A percentile compares a stretch with the other conserved stretches of the same genome.
Evolutionary conservation across 2,329 filamentous ascomycete genomes (phyloP).

Genomic region (Coccinonectria pachysandricola): DNA sequence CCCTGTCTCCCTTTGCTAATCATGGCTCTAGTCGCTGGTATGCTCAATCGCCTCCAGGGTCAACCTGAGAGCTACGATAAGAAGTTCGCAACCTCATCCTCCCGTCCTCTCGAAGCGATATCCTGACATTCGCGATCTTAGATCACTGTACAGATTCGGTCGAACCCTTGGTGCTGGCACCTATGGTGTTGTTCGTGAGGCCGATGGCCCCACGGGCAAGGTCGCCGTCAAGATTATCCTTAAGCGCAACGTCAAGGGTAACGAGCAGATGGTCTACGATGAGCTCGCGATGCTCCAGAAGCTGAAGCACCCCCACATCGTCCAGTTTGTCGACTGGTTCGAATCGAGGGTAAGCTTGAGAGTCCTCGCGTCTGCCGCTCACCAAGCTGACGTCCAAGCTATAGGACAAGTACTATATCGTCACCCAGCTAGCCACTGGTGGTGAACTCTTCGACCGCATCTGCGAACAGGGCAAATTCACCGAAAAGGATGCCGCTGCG

Average conservation of each 20-base stretch:
- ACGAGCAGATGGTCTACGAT: conserved; percentile 98
- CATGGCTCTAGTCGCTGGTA: conserved; percentile 57
- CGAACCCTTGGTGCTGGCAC: conserved; percentile 91
- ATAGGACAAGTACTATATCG: conserved; percentile 98
- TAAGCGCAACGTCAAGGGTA: conserved; percentile 98
- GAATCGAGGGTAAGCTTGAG: conserved; percentile 74
- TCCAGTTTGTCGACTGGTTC: conserved; percentile 97
- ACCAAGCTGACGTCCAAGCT: conserved; percentile 2
- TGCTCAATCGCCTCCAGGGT: conserved; percentile 92
- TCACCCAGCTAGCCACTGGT: conserved; percentile 89
- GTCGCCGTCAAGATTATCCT: conserved; percentile 98
- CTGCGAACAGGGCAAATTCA: conserved; percentile 96
- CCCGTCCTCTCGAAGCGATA: too few relatives aligned
- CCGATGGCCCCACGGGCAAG: conserved; percentile 71
- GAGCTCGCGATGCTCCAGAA: conserved; percentile 89
- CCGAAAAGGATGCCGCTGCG: conserved; percentile 92
- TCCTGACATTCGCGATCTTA: too few relatives aligned
- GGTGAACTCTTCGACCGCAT: conserved; percentile 97
- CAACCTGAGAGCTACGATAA: conserved; percentile 98
- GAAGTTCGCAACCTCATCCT: conserved; percentile 50
- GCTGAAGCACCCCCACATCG: conserved; percentile 89
- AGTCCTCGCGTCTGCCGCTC: neutral
- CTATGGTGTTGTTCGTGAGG: conserved; percentile 96
- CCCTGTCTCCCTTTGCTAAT: conserved; percentile 12
- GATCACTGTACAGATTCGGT: conserved; percentile 83